Base-by-base conservation (phyloP, 495 filamentous ascomycete species). In the Niebla homalea region DNA sequence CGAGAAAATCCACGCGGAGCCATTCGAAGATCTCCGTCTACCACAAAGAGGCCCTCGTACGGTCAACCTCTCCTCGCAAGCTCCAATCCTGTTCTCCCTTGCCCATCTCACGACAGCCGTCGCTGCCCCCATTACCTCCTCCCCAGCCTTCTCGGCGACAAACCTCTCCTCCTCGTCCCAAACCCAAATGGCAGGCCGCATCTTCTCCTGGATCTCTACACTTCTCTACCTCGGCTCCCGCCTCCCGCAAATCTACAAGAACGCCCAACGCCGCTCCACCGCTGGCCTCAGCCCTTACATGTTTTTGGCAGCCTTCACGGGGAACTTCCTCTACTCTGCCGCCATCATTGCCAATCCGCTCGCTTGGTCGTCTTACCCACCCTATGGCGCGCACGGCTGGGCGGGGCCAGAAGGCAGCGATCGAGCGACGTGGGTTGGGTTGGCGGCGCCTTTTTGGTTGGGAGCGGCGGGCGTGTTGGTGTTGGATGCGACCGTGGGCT, bases 301-400 rank as follows among this genome's bases (percentile, higher is more conserved):
- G 37, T 87, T 87, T 64, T 66, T 78, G 43, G 83, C 83, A 11
- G 82, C 83, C 14, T 87, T 87, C 59, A 73, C 71, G 55, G 83
- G 83, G 15, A 87, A 87, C 60, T 58, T 84, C 43, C 85, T 85
- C 69, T 87, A 87, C 66, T 81, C 79, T 12, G 53, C 69, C 35
- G 83, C 81, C 11, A 63, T 87, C 7, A 59, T 83, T 20, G 70
- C 80, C 5, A 87, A 85, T 60, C 83, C 83, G 5, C 75, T 78
- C 49, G 83, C 76, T 26, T 85, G 81, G 83, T 57, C 64, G 48
- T 66, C 77, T 51, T 78, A 74, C 42, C 64, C 68, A 8, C 67
- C 83, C 0, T 77, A 82, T 54, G 81, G 82, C n/a, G 77, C 77
- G 21, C 68, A 75, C 20, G 83, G 83, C 38, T 82, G 84, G 75